Evolutionary conservation across 2,329 filamentous ascomycete genomes (phyloP).

Genomic region (Xylariaceae sp.): DNA sequence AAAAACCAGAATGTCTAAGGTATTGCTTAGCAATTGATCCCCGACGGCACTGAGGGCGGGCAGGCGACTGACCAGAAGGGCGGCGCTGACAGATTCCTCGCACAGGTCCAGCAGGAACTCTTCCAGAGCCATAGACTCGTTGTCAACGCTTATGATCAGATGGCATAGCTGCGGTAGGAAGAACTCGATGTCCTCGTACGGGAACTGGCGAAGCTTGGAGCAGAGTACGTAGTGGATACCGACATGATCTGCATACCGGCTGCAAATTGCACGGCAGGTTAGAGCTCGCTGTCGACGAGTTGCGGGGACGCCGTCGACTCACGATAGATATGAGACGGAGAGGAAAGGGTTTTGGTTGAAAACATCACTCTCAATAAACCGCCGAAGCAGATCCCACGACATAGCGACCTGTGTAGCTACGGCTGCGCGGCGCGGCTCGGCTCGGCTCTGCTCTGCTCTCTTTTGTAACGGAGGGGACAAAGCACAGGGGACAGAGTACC

Average conservation of each 20-base stretch:
- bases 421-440: slow-evolving; percentile 4
- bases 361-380: slow-evolving; percentile 90
- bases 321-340: slow-evolving; percentile 85
- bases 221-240: slow-evolving; percentile 87
- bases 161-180: slow-evolving; percentile 85
- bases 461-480: slow-evolving; percentile 26
- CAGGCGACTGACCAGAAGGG: slow-evolving; percentile 62
- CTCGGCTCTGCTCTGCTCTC: slow-evolving; percentile 1
- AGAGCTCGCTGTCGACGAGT: slow-evolving; percentile 4
- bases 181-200: slow-evolving; percentile 89
- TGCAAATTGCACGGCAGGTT: slow-evolving; percentile 35
- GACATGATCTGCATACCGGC: slow-evolving; percentile 84
- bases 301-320: slow-evolving; percentile 37
- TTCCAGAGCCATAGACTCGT: slow-evolving; percentile 86
- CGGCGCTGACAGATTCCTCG: slow-evolving; percentile 81
- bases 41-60: slow-evolving; percentile 14
- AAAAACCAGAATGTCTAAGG: slow-evolving; percentile 83
- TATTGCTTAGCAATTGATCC: slow-evolving; percentile 25
- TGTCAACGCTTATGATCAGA: slow-evolving; percentile 81
- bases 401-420: slow-evolving; percentile 43
- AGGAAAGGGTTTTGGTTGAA: slow-evolving; percentile 89
- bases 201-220: slow-evolving; percentile 83
- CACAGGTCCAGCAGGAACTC: slow-evolving; percentile 83
- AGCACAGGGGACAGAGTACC: slow-evolving; percentile 15
- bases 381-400: slow-evolving; percentile 84